Conservation (phyloP, 2,329 filamentous ascomycete genomes). For the Reticulascus tulasneorum region DNA sequence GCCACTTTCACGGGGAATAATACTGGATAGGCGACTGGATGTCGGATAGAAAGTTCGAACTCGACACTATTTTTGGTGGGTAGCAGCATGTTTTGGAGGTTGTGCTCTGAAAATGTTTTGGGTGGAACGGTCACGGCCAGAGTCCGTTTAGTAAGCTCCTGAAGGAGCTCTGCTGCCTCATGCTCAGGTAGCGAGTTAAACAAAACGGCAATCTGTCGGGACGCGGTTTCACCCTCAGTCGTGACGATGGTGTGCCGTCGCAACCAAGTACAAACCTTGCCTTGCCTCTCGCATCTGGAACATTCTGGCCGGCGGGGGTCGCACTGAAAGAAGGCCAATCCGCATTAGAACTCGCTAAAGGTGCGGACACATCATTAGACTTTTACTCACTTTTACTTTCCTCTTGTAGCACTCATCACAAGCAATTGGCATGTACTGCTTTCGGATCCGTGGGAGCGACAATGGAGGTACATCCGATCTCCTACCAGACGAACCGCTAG, state of each 20-base stretch:
- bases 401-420: too few relatives aligned
- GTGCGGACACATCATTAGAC: too few relatives aligned
- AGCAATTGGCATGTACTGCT: too few relatives aligned
- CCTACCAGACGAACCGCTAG: too few relatives aligned
- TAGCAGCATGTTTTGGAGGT: background rate
- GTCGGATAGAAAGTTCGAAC: slow-evolving; percentile 3
- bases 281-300: too few relatives aligned
- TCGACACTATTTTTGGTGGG: slow-evolving; percentile 3
- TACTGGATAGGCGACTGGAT: slow-evolving; percentile 1
- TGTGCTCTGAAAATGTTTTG: background rate
- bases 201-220: slow-evolving; percentile 2
- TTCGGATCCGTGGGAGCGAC: too few relatives aligned
- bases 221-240: slow-evolving; percentile 1
- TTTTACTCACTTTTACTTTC: too few relatives aligned
- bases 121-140: background rate
- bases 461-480: too few relatives aligned
- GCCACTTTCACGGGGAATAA: slow-evolving; percentile 1
- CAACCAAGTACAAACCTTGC: background rate
- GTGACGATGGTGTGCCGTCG: slow-evolving; percentile 1
- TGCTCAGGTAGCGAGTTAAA: slow-evolving; percentile 1
- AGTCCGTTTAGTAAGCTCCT: background rate
- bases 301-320: too few relatives aligned
- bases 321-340: too few relatives aligned
- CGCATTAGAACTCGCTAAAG: too few relatives aligned
- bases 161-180: slow-evolving; percentile 1